Evolutionary conservation across 2,329 filamentous ascomycete species (phyloP).

Genomic region (Neopestalotiopsis sp.): DNA sequence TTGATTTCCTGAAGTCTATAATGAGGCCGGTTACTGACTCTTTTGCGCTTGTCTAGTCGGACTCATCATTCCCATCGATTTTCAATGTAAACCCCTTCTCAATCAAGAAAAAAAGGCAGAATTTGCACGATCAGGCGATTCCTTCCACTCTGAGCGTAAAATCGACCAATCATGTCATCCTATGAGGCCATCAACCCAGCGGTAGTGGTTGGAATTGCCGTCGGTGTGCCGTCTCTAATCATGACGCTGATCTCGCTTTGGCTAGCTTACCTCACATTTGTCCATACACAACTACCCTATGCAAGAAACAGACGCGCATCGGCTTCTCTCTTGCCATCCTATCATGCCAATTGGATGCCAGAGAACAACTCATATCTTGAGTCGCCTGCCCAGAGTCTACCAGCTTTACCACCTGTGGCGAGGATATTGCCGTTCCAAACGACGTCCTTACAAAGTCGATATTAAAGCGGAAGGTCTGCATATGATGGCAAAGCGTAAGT

Average conservation of each 20-base stretch:
- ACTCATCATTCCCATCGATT: too few species aligned
- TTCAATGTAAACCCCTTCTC: too few species aligned
- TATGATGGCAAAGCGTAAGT: too few species aligned
- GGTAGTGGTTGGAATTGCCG: neutral
- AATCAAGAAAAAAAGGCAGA: neutral
- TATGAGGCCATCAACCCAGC: neutral
- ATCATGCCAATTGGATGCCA: neutral
- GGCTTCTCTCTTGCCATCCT: neutral
- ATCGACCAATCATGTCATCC: neutral
- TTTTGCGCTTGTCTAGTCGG: too few species aligned
- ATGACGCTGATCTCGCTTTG: neutral
- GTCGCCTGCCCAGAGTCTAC: too few species aligned
- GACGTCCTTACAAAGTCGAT: too few species aligned
- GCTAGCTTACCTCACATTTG: neutral
- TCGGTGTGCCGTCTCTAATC: neutral
- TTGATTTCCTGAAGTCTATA: too few species aligned
- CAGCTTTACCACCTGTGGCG: too few species aligned
- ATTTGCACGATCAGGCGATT: neutral
- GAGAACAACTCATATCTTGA: too few species aligned
- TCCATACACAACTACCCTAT: neutral
- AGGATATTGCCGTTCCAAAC: too few species aligned
- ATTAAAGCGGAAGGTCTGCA: too few species aligned
- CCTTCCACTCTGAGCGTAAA: neutral
- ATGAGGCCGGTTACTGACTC: too few species aligned
- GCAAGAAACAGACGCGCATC: neutral